phyloP scores from a whole-genome alignment of 2,329 filamentous ascomycete genomes.

The Bimuria novae-zelandiae region DNA sequence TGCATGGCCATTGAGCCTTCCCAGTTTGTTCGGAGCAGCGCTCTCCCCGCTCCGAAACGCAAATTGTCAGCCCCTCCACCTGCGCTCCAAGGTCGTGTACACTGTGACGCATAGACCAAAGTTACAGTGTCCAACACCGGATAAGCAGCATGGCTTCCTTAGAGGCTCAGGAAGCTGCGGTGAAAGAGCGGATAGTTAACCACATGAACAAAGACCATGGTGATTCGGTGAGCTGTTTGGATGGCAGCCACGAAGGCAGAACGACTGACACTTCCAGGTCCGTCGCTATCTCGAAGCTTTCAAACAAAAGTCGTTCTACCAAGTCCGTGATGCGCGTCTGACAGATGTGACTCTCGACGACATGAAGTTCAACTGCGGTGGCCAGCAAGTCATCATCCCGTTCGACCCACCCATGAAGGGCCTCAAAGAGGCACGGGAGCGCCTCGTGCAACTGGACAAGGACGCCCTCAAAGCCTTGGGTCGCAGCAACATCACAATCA shows the following conservation, averaged over 20 bases:
- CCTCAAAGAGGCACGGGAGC: conserved; percentile 68
- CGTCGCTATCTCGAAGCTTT: conserved; percentile 78
- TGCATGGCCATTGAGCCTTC: too few relatives aligned
- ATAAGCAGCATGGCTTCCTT: conserved; percentile 30
- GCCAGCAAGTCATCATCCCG: conserved; percentile 58
- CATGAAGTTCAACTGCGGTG: conserved; percentile 64
- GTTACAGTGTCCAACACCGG: background rate
- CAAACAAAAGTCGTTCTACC: conserved; percentile 59
- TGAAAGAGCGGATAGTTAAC: conserved; percentile 67
- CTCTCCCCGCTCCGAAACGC: too few relatives aligned
- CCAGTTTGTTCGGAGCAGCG: too few relatives aligned
- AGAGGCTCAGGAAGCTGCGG: conserved; percentile 51
- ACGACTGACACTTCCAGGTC: conserved; percentile 49
- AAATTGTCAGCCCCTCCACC: too few relatives aligned
- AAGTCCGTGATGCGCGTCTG: conserved; percentile 64
- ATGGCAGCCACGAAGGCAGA: conserved; percentile 10
- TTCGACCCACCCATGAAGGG: conserved; percentile 73
- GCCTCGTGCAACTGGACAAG: conserved; percentile 74
- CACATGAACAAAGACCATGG: conserved; percentile 90
- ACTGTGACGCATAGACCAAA: background rate
- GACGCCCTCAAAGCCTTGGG: conserved; percentile 64
- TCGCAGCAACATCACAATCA: conserved; percentile 61
- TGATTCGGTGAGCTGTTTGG: conserved; percentile 57
- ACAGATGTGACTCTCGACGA: conserved; percentile 66
- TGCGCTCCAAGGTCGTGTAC: too few relatives aligned